Evolutionary conservation across 2,329 filamentous ascomycete species (phyloP).

Genomic region (Cordyceps farinosa): DNA sequence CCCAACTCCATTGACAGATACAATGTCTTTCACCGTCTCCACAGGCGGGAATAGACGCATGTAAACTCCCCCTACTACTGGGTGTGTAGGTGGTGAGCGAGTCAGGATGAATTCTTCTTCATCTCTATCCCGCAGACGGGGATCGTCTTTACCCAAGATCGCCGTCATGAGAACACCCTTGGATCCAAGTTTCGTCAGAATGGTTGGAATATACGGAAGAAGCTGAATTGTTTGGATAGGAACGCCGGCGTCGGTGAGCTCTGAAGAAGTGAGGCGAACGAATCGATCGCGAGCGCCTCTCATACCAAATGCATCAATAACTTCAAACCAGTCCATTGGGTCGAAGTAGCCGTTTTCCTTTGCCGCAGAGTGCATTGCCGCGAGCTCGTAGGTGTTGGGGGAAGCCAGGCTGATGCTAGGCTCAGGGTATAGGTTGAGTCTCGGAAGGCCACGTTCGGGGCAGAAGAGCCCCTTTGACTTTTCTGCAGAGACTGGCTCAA

Average conservation of each 20-base stretch:
- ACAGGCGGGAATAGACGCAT: conserved; percentile 69
- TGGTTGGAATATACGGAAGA: conserved; percentile 79
- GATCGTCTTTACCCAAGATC: conserved; percentile 64
- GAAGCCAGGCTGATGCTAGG: conserved; percentile 70
- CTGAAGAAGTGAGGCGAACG: conserved; percentile 59
- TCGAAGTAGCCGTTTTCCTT: conserved; percentile 65
- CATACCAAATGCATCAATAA: conserved; percentile 78
- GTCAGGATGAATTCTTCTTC: conserved; percentile 69
- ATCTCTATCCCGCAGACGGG: conserved; percentile 58
- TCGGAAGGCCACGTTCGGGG: conserved; percentile 33
- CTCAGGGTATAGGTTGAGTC: conserved; percentile 53
- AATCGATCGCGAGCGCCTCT: conserved; percentile 70
- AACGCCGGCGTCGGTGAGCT: conserved; percentile 73
- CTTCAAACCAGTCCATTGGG: conserved; percentile 67
- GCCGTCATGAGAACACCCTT: conserved; percentile 73
- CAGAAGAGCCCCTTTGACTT: conserved; percentile 72
- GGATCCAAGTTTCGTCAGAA: conserved; percentile 78
- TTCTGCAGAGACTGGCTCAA: conserved; percentile 82
- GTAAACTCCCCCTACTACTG: conserved; percentile 70
- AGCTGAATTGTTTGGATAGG: conserved; percentile 81
- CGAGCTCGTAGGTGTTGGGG: conserved; percentile 79
- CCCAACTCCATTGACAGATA: conserved; percentile 91
- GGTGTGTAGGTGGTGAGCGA: conserved; percentile 51
- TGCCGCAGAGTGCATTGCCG: conserved; percentile 72
- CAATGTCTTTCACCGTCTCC: conserved; percentile 64